phyloP scores from a whole-genome alignment of 2,329 filamentous ascomycete species.

The Thelonectria rubi region DNA sequence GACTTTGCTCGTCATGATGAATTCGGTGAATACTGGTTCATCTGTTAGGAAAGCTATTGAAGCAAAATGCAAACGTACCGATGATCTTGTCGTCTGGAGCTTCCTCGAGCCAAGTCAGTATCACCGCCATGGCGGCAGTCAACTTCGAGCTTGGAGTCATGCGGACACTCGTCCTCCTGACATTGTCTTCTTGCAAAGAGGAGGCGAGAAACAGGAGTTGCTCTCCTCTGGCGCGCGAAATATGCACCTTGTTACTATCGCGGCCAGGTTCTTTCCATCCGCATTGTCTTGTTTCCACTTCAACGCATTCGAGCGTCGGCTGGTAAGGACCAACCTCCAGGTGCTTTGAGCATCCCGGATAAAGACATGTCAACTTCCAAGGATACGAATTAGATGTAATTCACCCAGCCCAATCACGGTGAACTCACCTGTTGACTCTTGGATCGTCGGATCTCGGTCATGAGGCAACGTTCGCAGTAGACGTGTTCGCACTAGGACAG shows the following conservation, averaged over 20 bases:
- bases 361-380: background rate
- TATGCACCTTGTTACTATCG: constrained; percentile 35
- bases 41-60: fast-evolving
- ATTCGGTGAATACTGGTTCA: constrained; percentile 49
- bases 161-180: constrained; percentile 2
- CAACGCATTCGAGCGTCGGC: constrained; percentile 6
- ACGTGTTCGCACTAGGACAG: constrained; percentile 47
- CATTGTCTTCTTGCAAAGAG: background rate
- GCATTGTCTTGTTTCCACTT: fast-evolving
- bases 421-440: background rate
- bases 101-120: constrained; percentile 45
- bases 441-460: fast-evolving
- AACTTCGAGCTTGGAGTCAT: constrained; percentile 46
- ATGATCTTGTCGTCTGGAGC: constrained; percentile 52
- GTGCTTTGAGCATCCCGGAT: background rate
- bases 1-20: constrained; percentile 44
- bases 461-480: constrained; percentile 43
- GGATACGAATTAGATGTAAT: background rate
- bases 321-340: constrained; percentile 3
- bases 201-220: constrained; percentile 34
- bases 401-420: background rate
- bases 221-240: constrained; percentile 5
- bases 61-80: constrained; percentile 36
- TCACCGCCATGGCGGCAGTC: constrained; percentile 43
- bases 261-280: constrained; percentile 32